These are phyloP conservation scores for Fusarium avenaceum DNA, from an alignment of 2,329 filamentous ascomycete species.

Conservation along the genomic window DNA sequence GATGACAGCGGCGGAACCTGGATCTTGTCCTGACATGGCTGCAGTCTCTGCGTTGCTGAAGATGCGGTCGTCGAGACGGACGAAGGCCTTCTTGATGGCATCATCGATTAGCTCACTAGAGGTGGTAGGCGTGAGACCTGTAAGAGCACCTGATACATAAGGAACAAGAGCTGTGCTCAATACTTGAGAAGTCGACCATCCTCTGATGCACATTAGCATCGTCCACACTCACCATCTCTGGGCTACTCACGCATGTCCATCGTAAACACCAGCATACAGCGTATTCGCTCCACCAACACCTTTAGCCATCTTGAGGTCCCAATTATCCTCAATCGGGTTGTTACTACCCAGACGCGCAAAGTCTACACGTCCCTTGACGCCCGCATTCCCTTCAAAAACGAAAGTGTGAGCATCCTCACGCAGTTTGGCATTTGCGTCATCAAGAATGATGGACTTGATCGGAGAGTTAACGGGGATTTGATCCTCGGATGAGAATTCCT, in stretches of 20 bases:
- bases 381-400: conserved; percentile 47
- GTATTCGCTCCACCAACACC: conserved; percentile 50
- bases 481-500: conserved; percentile 33
- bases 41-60: conserved; percentile 56
- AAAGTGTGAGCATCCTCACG: conserved; percentile 51
- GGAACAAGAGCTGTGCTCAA: conserved; percentile 59
- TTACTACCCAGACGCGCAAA: conserved; percentile 55
- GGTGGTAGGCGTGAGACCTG: conserved; percentile 46
- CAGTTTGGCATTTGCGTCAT: conserved; percentile 50
- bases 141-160: conserved; percentile 56
- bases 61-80: conserved; percentile 69
- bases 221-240: background rate
- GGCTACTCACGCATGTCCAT: conserved; percentile 62
- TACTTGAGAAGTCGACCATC: conserved; percentile 58
- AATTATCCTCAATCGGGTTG: conserved; percentile 54
- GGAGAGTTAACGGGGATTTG: conserved; percentile 48
- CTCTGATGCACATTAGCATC: conserved; percentile 45
- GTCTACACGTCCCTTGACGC: conserved; percentile 51
- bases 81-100: conserved; percentile 70
- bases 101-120: conserved; percentile 64
- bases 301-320: conserved; percentile 51
- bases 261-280: conserved; percentile 59
- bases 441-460: conserved; percentile 45
- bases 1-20: conserved; percentile 49
- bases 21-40: conserved; percentile 46